Conservation (phyloP, 2,329 filamentous ascomycete genomes). For the Arthrobotrys sphaeroides region DNA sequence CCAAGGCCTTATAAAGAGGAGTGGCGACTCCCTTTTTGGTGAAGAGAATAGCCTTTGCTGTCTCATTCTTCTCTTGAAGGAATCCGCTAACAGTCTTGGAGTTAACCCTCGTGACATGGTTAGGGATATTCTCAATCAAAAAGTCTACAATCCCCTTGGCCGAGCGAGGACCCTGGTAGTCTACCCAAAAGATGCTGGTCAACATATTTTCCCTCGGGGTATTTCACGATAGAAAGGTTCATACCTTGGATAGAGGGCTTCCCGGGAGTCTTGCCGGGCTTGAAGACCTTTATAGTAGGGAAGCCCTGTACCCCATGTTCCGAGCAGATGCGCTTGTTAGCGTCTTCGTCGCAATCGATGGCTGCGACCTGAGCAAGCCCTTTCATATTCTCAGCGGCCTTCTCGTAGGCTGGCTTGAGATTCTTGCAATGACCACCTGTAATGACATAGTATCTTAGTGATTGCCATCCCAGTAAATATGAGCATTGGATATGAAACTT, state of each 20-base stretch:
- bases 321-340: constrained; percentile 87
- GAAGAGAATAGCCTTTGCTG: constrained; percentile 87
- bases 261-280: constrained; percentile 76
- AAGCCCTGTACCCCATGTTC: constrained; percentile 90
- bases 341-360: constrained; percentile 91
- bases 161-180: constrained; percentile 84
- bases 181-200: constrained; percentile 60
- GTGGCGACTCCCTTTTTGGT: constrained; percentile 91
- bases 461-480: neutral
- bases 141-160: constrained; percentile 89
- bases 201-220: too few relatives aligned
- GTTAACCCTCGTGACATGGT: constrained; percentile 79
- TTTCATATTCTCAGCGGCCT: constrained; percentile 86
- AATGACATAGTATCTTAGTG: constrained; percentile 23
- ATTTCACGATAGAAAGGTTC: too few relatives aligned
- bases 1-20: constrained; percentile 80
- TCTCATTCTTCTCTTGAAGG: constrained; percentile 72
- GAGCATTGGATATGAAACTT: constrained; percentile 21
- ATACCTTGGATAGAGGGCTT: constrained; percentile 77
- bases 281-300: constrained; percentile 92
- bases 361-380: constrained; percentile 94
- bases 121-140: constrained; percentile 86
- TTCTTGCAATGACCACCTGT: constrained; percentile 87
- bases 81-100: constrained; percentile 80
- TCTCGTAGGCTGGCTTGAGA: constrained; percentile 94